Base-by-base conservation (phyloP, 2,329 filamentous ascomycete species). In the Tolypocladium ovalisporum region DNA sequence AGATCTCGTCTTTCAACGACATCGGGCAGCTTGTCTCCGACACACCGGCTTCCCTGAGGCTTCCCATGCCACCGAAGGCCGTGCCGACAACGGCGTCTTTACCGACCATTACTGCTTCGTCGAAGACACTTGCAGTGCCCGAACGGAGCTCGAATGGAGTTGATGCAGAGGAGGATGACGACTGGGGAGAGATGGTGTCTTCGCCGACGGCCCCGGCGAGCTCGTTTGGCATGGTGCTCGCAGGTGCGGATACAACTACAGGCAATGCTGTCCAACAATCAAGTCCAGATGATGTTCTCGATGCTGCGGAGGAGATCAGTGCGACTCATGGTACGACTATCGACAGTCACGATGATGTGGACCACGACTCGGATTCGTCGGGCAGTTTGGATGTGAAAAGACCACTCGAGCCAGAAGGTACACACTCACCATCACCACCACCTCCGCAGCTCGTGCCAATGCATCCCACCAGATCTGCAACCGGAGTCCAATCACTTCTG, bases 171-270 rank as follows among this genome's bases (percentile, higher is more conserved):
- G 71, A 76, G 0, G 77, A 82, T 2, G 81, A 84, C 40, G 81
- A 84, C 40, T 84, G 81, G 81, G 81, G 81, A 2, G 81, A 84
- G 59, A 84, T 84, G 81, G 72, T 84, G 37, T 67, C 70, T 3
- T 71, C 69, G 4, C 67, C 71, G 2, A 61, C 66, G 2, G 56
- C n/a, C 35, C 55, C 53, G 40, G 19, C 47, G 34, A 54, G 13
- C 34, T 54, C 29, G 54, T 54, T 22, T 40, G 55, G 9, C 54
- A 39, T 32, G 58, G 40, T 37, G 40, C 35, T 52, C n/a, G 9
- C 29, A 3, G 39, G n/a, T 13, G 40, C 1, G 35, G 29, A 35
- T 3, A 15, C 47, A 19, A 34, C 47, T 19, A 35, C 29, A 8
- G 47, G 3, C 19, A 15, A 8, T 15, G 4, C 10, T 15, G 47